A percentile compares a stretch with the other conserved stretches of the same genome.
Conservation (phyloP, 2,329 filamentous ascomycete genomes). For the Talaromyces islandicus region DNA sequence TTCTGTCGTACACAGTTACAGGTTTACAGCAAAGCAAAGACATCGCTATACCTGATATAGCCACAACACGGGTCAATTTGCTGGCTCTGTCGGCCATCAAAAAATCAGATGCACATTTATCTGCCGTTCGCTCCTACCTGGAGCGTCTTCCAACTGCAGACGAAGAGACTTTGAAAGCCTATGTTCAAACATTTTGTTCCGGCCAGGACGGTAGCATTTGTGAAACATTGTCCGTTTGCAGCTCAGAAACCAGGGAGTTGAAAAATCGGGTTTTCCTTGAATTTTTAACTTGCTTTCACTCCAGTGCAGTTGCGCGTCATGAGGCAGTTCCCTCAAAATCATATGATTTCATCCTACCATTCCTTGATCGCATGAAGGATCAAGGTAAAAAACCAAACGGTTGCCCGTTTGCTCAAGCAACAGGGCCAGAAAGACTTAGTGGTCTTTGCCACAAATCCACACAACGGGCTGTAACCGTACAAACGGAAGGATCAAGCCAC, state of each 20-base stretch:
- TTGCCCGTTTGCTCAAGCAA: conserved; percentile 7
- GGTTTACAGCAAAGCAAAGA: conserved; percentile 13
- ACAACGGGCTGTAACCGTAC: background rate
- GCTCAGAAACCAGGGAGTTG: background rate
- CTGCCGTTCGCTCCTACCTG: background rate
- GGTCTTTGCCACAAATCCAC: conserved; percentile 9
- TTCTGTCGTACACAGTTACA: conserved; percentile 20
- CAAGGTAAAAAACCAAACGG: background rate
- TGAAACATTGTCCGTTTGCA: background rate
- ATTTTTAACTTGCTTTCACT: background rate
- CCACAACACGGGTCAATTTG: conserved; percentile 17
- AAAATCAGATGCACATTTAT: background rate
- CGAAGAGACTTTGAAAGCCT: background rate
- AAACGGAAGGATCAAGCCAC: conserved; percentile 20
- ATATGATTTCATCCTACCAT: conserved; percentile 14
- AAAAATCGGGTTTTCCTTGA: conserved; percentile 6
- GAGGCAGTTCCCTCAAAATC: background rate
- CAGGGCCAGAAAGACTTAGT: conserved; percentile 9
- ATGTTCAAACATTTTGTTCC: background rate
- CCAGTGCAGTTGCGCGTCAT: background rate
- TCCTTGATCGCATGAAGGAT: conserved; percentile 15
- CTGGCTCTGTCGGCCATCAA: conserved; percentile 20
- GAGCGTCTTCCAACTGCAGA: background rate
- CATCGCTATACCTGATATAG: conserved; percentile 6
- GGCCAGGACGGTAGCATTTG: background rate